These are phyloP conservation scores for Carallia brachiata DNA, from an alignment of 345 rosid species.

Conservation along the genomic window DNA sequence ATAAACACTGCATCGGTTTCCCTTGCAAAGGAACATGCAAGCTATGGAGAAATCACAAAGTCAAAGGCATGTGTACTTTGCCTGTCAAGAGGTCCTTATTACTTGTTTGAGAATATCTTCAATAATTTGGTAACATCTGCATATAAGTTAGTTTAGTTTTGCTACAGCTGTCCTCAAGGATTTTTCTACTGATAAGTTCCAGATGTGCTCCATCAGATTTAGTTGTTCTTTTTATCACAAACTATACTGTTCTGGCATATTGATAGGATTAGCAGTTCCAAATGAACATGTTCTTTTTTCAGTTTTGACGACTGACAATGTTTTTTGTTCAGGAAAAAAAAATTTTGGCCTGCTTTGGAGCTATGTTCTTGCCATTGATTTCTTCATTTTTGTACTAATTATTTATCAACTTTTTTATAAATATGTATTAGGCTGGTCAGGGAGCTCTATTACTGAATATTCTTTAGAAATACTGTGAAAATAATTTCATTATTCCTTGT, in stretches of 20 bases:
- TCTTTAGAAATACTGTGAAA: conserved; percentile 88
- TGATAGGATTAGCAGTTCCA: background rate
- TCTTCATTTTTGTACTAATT: conserved; percentile 16
- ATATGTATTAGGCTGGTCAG: conserved; percentile 70
- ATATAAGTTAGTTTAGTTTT: background rate
- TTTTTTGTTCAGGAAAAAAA: background rate
- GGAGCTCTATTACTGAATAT: conserved; percentile 93
- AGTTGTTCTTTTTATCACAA: too few species aligned
- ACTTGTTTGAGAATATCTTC: conserved; percentile 6
- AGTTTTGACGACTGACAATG: background rate
- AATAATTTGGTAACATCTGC: background rate
- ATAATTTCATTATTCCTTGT: conserved; percentile 29
- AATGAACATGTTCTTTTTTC: background rate
- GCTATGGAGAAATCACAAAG: conserved; percentile 87
- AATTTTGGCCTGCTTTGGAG: background rate
- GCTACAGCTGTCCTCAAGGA: background rate
- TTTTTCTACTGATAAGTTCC: too few species aligned
- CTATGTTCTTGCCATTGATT: background rate
- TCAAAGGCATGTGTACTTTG: conserved; percentile 53
- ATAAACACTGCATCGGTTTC: conserved; percentile 67
- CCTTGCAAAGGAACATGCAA: conserved; percentile 87
- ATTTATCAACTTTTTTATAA: conserved; percentile 14
- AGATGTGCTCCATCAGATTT: too few species aligned
- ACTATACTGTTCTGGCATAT: too few species aligned
- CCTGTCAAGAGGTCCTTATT: background rate